Conservation (phyloP, 768 basidiomycete genomes). For the Panellus pusillus region DNA sequence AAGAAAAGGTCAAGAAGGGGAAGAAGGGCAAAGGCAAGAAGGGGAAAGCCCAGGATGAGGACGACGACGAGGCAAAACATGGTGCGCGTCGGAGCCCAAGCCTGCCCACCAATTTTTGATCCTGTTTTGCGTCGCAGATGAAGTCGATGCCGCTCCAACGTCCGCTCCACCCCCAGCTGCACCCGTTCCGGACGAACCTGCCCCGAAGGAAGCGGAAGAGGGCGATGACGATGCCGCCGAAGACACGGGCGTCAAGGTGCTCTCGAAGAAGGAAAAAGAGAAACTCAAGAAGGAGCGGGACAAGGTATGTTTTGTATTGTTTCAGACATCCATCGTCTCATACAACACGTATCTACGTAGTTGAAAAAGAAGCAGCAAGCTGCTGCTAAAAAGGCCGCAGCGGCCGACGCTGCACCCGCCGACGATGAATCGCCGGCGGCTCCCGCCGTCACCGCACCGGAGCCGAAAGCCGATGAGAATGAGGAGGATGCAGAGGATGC, state of each 20-base stretch:
- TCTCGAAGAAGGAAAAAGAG: conserved; percentile 97
- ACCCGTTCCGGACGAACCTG: conserved; percentile 25
- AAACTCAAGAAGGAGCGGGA: conserved; percentile 95
- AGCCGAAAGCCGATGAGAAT: conserved; percentile 44
- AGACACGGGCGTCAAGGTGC: conserved; percentile 60
- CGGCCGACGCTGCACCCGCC: conserved; percentile 26
- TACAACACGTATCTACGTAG: conserved; percentile 37
- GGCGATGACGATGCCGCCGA: conserved; percentile 53
- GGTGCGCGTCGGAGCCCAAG: conserved; percentile 11
- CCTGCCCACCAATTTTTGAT: conserved; percentile 6
- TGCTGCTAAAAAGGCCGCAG: conserved; percentile 71
- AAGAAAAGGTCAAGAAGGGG: conserved; percentile 63
- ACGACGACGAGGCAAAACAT: conserved; percentile 33
- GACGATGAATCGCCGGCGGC: conserved; percentile 28
- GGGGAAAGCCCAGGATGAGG: conserved; percentile 38
- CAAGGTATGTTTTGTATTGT: conserved; percentile 55
- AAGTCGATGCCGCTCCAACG: conserved; percentile 24
- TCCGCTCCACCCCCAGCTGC: conserved; percentile 15
- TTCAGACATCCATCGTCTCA: conserved; percentile 4
- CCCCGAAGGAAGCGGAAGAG: conserved; percentile 33
- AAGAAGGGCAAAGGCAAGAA: conserved; percentile 61
- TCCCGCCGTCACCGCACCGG: conserved; percentile 26
- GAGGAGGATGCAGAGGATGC: conserved; percentile 69
- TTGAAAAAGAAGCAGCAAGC: conserved; percentile 95
- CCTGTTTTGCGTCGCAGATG: conserved; percentile 23